Evolutionary conservation across 306 rosid species (phyloP), one percentile per base, ranked within the genome.

Genomic region (Abrus pulchellus): DNA sequence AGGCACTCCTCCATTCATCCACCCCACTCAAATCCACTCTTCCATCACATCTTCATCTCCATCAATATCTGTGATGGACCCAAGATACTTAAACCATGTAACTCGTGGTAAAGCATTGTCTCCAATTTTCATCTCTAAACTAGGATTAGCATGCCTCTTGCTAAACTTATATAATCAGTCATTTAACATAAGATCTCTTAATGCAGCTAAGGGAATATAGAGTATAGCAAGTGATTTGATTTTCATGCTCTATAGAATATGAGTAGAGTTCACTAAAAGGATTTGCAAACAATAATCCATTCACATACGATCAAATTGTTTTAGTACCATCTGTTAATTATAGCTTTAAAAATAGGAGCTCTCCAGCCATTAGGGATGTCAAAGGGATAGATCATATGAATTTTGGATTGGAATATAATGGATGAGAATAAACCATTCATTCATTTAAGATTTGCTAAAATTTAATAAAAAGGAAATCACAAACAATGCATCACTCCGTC

Each of bases 251-350:
- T 48, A 52, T 27, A 11, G 64, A 36, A 48, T 62, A 67, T 28
- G 44, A 29, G 44, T 54, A 12, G 55, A 61, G 33, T 68, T 10
- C 30, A 57, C 20, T 49, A 48, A 68, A 74, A 74, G 56, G 40
- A 29, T 20, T 62, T 11, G 57, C 13, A 61, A n/a, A 44, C 53
- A 43, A 30, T 48, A 61, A 41, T 82, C 30, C 50, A 44, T 69
- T 69, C 5, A 13, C 41, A 76, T 75, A 54, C n/a, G 41, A 11
- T 57, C 68, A 69, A 66, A 74, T 57, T 13, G 61, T 47, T 74
- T 38, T 20, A 34, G 34, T 13, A 47, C 5, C 63, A 47, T 67
- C 69, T 47, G 36, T 29, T 13, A 57, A 45, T 20, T 52, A 76
- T 50, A 43, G 66, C 50, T 40, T 64, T 40, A 68, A 50, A n/a